Evolutionary conservation across 2,329 filamentous ascomycete species (phyloP), one percentile per base, ranked within the genome.

Genomic region (Cladorrhinum sp.): DNA sequence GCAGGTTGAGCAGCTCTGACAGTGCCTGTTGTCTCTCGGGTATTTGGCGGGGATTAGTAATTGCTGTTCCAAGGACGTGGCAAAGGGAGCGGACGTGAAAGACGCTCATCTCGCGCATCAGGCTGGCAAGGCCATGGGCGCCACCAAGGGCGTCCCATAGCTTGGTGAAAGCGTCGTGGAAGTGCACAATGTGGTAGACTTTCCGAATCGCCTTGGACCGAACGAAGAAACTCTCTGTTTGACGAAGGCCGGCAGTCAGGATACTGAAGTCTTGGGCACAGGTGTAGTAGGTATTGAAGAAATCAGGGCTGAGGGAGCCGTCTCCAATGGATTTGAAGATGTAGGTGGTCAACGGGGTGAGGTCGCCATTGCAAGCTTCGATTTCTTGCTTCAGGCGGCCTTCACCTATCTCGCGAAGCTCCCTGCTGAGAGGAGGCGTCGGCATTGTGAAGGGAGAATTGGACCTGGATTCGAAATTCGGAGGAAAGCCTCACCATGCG

Each of bases 71-170:
- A 6, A 54, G 57, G 1, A 21, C 57, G 12, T 14, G n/a, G 20
- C 60, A 62, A n/a, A 62, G 23, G 7, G 18, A 3, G 9, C 54
- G 16, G 14, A 62, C 60, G 30, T 62, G 28, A n/a, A 2, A 18
- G 12, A 59, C 60, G 21, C 52, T 59, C 26, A 62, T 18, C 24
- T 53, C 51, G 21, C 57, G 42, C 60, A 59, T 59, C 18, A 59
- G 9, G 21, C 24, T 26, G 20, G 56, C 60, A 33, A 62, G 52
- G 14, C 60, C 60, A 10, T 20, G 9, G 5, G 57, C 56, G 36
- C 60, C 60, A 10, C 60, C 60, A 12, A 58, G 28, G 5, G 50
- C 60, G 18, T 2, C 26, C 60, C 60, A 62, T 42, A 51, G 9
- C 24, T 24, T 4, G 23, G 10, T 12, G 49, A 51, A 51, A 5